Base-by-base conservation (phyloP, 106 monocot genomes). In the Agapanthus africanus region DNA sequence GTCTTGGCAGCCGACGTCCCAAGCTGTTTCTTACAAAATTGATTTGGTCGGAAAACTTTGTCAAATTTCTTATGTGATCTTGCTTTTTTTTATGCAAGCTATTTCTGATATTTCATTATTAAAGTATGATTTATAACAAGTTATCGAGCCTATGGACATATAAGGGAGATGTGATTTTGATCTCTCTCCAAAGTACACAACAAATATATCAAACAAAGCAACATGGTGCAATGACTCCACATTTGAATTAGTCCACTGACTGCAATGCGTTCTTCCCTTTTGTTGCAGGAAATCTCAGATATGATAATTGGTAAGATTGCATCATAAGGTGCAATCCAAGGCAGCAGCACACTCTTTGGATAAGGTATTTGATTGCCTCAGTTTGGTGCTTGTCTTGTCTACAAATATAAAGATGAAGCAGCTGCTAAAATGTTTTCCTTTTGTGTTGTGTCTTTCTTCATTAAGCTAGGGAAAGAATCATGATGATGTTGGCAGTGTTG, bases 361-460 rank as follows among this genome's bases (percentile, higher is more conserved):
- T 18, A 28, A 56, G 56, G 11, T 30, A 11, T 7, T 2, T 56
- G 56, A 56, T 26, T 56, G 56, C 56, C n/a, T 11, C 6, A 16
- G 28, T 56, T 56, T 27, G 56, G 56, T 56, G 26, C 26, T 26
- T 56, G 56, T 56, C 56, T 56, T 56, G 56, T 26, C 56, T 56
- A 50, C 22, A 50, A 7, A n/a, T n/a, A n/a, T n/a, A 7, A 23
- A 25, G 54, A 2, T 1, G 28, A 18, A 28, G 56, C 26, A 23
- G 11, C 26, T 30, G 25, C 13, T 30, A 11, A n/a, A n/a, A 1
- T 56, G 4, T 23, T 30, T 56, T 11, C 56, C 28, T 56, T 56
- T 9, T 9, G 56, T 30, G 28, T 56, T 56, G 25, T 7, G 5
- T 1, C n/a, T 30, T 4, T 56, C 10, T 30, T 30, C 11, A 6